Evolutionary conservation across 2,329 filamentous ascomycete species (phyloP).

Genomic region (Talaromyces marneffei): DNA sequence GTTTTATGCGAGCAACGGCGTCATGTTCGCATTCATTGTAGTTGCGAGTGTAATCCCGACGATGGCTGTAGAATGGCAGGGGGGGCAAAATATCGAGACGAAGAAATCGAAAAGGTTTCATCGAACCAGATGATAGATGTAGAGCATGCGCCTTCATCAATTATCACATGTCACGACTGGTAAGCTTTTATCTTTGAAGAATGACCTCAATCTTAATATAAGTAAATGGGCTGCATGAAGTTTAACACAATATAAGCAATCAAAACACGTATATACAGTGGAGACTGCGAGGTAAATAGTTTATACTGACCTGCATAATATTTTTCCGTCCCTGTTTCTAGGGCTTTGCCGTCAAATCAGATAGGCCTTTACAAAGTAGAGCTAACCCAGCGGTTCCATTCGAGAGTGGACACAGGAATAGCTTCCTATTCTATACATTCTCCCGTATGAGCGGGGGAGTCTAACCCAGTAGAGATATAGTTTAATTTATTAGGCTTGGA

Average conservation of each 20-base stretch:
- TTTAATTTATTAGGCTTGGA: not conserved
- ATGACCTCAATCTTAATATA: not conserved
- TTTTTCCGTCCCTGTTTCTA: not conserved
- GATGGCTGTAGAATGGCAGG: conserved; percentile 19
- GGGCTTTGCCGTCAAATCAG: not conserved
- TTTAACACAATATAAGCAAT: not conserved
- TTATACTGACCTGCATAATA: not conserved
- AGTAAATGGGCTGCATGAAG: not conserved
- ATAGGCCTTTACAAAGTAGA: not conserved
- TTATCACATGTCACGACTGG: not conserved
- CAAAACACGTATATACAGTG: not conserved
- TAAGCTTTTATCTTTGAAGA: no score
- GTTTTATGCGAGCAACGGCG: conserved; percentile 25
- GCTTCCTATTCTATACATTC: not conserved
- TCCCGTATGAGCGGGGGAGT: not conserved
- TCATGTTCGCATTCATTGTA: conserved; percentile 25
- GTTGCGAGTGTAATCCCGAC: conserved; percentile 27
- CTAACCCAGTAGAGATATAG: not conserved
- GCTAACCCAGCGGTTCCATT: not conserved
- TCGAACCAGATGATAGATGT: not conserved
- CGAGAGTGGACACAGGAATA: not conserved
- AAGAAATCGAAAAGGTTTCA: no score
- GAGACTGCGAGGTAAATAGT: not conserved
- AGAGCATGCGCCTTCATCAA: not conserved
- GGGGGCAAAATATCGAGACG: not conserved